These are phyloP conservation scores for Pycnococcus provasolii DNA, from an alignment of 139 green algal species.

Conservation along the genomic window DNA sequence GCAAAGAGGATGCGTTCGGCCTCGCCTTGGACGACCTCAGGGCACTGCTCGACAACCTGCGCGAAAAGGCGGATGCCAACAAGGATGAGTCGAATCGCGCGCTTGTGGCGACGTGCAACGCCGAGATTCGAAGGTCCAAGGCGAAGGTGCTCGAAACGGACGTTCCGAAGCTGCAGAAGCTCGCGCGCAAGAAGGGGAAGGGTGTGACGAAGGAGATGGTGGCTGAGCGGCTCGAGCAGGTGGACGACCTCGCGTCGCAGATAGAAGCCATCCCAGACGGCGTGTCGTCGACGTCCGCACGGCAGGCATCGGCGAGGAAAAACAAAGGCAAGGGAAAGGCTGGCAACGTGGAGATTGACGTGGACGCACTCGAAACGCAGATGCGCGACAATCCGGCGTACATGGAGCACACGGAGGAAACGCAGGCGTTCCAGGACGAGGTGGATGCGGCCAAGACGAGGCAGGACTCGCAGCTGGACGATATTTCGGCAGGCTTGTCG, in stretches of 20 bases:
- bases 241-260: slow-evolving; percentile 6
- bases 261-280: slow-evolving; percentile 13
- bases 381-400: background rate
- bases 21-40: too few species aligned
- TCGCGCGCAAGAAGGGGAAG: background rate
- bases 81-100: slow-evolving; percentile 11
- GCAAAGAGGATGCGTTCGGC: too few species aligned
- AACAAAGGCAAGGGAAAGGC: background rate
- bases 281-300: background rate
- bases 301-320: background rate
- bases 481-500: slow-evolving; percentile 52
- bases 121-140: slow-evolving; percentile 10
- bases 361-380: background rate
- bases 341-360: background rate
- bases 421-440: slow-evolving; percentile 1
- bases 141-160: slow-evolving; percentile 1
- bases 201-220: background rate
- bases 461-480: slow-evolving; percentile 60
- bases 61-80: background rate
- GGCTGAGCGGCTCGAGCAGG: background rate
- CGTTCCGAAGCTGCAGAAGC: slow-evolving; percentile 1
- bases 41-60: background rate
- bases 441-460: slow-evolving; percentile 11
- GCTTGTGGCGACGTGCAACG: slow-evolving; percentile 6
- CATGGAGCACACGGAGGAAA: slow-evolving; percentile 16